A percentile compares a stretch with the other conserved stretches of the same genome.
Evolutionary conservation across 331 rosid species (phyloP).

Genomic region (Malus hybrid): DNA sequence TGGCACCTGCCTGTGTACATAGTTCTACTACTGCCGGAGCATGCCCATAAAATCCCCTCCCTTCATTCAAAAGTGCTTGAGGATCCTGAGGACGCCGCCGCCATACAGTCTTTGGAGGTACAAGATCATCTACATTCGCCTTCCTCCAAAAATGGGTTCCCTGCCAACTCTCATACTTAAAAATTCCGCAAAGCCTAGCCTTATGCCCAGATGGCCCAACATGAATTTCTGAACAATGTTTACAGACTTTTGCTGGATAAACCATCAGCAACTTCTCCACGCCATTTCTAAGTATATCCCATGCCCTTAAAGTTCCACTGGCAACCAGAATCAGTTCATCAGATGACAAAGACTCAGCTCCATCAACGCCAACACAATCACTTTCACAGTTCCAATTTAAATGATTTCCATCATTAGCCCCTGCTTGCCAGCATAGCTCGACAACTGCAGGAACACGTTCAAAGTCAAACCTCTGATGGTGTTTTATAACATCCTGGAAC

Average conservation of each 20-base stretch:
- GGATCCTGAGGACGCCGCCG: slow-evolving; percentile 71
- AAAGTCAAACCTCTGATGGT: slow-evolving; percentile 64
- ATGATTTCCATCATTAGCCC: slow-evolving; percentile 31
- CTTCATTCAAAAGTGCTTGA: slow-evolving; percentile 55
- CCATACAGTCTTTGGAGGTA: slow-evolving; percentile 76
- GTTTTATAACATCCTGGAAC: slow-evolving; percentile 69
- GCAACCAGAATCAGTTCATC: slow-evolving; percentile 45
- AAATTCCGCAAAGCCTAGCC: slow-evolving; percentile 82
- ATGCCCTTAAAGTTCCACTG: slow-evolving; percentile 51
- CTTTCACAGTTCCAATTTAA: slow-evolving; percentile 30
- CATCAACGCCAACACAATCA: slow-evolving; percentile 19
- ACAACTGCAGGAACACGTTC: slow-evolving; percentile 82
- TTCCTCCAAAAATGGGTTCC: slow-evolving; percentile 80
- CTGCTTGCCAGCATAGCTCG: slow-evolving; percentile 90
- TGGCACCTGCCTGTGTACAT: slow-evolving; percentile 58
- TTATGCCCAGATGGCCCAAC: slow-evolving; percentile 85
- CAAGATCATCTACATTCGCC: slow-evolving; percentile 62
- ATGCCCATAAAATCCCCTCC: slow-evolving; percentile 63
- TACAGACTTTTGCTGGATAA: slow-evolving; percentile 80
- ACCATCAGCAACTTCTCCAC: slow-evolving; percentile 62
- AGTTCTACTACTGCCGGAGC: slow-evolving; percentile 72
- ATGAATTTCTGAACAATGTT: slow-evolving; percentile 84
- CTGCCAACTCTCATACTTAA: slow-evolving; percentile 73
- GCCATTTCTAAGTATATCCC: slow-evolving; percentile 73
- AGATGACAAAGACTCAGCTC: slow-evolving; percentile 29